phyloP scores from a whole-genome alignment of 2,329 filamentous ascomycete species.

The Penicillium brasilianum region DNA sequence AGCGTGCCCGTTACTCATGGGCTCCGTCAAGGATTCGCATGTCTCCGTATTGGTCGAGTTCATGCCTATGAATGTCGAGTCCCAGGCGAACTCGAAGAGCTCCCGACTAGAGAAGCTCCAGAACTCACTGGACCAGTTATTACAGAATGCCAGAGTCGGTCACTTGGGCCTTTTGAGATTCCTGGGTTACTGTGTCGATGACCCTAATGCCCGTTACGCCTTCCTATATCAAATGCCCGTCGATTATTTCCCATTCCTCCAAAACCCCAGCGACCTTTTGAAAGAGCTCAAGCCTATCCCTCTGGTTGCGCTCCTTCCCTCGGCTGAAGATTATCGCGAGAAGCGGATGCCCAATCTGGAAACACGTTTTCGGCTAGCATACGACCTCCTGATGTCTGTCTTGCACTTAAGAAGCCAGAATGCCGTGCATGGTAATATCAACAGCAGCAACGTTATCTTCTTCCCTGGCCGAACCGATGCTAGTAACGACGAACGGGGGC shows the following conservation, averaged over 20 bases:
- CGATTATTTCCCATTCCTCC: slow-evolving; percentile 50
- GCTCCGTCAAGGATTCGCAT: slow-evolving; percentile 40
- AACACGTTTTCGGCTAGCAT: slow-evolving; percentile 65
- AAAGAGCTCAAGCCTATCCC: slow-evolving; percentile 47
- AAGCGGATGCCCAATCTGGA: slow-evolving; percentile 60
- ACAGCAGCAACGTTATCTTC: slow-evolving; percentile 67
- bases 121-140: slow-evolving; percentile 45
- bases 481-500: slow-evolving; percentile 41
- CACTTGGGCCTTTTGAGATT: slow-evolving; percentile 51
- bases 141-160: slow-evolving; percentile 49
- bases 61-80: slow-evolving; percentile 47
- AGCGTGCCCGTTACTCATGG: slow-evolving; percentile 39
- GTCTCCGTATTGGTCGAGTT: slow-evolving; percentile 51
- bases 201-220: slow-evolving; percentile 62
- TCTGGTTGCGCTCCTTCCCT: slow-evolving; percentile 50
- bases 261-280: slow-evolving; percentile 45
- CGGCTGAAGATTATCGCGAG: slow-evolving; percentile 46
- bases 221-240: slow-evolving; percentile 65
- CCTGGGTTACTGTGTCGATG: slow-evolving; percentile 61
- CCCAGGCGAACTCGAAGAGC: slow-evolving; percentile 32
- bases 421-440: slow-evolving; percentile 66
- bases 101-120: slow-evolving; percentile 44
- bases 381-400: slow-evolving; percentile 62
- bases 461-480: slow-evolving; percentile 51
- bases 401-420: slow-evolving; percentile 62